Evolutionary conservation across 2,329 filamentous ascomycete genomes (phyloP), one percentile per base, ranked within the genome.

Genomic region (Karstenula rhodostoma): DNA sequence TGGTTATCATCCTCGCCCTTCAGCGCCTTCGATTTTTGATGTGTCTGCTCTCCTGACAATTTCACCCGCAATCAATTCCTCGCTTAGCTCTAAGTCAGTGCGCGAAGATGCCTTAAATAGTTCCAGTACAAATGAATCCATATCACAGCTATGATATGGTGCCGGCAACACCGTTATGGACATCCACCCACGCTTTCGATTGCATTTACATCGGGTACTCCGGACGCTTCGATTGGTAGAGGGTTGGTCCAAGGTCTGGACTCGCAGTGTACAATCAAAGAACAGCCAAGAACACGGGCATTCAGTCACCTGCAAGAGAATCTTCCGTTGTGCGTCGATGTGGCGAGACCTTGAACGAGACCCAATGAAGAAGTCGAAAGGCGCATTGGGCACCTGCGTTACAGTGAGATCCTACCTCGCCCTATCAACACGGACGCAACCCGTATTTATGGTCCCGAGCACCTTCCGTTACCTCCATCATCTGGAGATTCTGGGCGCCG

Each of bases 21-120:
- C 61, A 46, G 29, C 46, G 57, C 47, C 47, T 23, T 61, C 25
- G 49, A 19, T 62, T 56, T 61, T 44, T 33, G n/a, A n/a, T n/a
- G 47, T 61, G 57, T 50, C 61, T 32, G 33, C 48, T 22, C 40
- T 58, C 47, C n/a, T 57, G 19, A 35, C 22, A 33, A 56, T 19
- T 47, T 33, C 43, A 35, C 37, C 17, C 33, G 19, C 53, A 58
- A 58, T 57, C 51, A 40, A 27, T 27, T 43, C 40, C 46, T 65
- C 62, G 61, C 62, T 65, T 64, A 47, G 12, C 35, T 56, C 52
- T 51, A 57, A 57, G 8, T 53, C 43, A 48, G 56, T 46, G 60
- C 59, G 48, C 59, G 19, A 57, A 63, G 56, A 33, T 48, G 37
- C 65, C 61, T 52, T 61, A 68, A 69, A 67, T 66, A 65, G 60